phyloP scores from a whole-genome alignment of 2,329 filamentous ascomycete species.

The Septoria linicola region DNA sequence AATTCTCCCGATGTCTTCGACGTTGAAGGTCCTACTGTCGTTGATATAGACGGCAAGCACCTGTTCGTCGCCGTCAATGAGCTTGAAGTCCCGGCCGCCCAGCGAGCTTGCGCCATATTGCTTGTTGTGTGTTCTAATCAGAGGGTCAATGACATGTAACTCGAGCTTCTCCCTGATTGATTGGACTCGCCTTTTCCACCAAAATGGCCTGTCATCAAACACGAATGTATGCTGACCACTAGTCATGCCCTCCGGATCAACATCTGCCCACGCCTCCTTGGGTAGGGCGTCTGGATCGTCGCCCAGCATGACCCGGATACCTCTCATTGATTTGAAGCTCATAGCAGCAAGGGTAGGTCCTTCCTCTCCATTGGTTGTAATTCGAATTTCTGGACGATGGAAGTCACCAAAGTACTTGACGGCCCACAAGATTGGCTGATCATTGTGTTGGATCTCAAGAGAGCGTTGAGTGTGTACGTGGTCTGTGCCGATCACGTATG shows the following conservation, averaged over 20 bases:
- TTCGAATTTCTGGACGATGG: neutral
- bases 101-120: neutral
- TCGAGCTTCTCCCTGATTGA: neutral
- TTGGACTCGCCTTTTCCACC: neutral
- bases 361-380: neutral
- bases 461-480: neutral
- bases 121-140: neutral
- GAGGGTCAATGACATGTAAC: too few relatives aligned
- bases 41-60: neutral
- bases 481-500: neutral
- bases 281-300: neutral
- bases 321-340: neutral
- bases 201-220: neutral
- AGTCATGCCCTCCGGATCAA: neutral
- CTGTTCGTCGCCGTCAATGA: neutral
- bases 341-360: neutral
- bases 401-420: neutral
- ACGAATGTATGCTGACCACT: neutral
- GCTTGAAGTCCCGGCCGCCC: neutral
- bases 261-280: neutral
- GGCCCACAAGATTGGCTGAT: neutral
- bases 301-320: neutral
- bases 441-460: constrained; percentile 3
- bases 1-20: neutral
- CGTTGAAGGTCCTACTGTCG: neutral